These are phyloP conservation scores for Aureobasidium sp. DNA, from an alignment of 2,329 filamentous ascomycete species.

Conservation along the genomic window DNA sequence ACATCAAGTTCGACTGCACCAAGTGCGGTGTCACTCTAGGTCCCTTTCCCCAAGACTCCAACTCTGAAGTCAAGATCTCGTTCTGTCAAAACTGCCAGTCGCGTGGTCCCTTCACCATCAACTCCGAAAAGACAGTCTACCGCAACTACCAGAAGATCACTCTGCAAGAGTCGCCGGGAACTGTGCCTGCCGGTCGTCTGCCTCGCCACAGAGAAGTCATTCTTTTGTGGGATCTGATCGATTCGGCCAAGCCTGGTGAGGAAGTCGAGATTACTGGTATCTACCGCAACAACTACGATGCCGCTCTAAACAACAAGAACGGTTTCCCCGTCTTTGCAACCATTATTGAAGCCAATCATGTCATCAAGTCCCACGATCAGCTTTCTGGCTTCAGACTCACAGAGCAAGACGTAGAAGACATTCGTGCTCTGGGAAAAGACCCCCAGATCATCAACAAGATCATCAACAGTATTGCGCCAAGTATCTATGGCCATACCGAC, in stretches of 20 bases:
- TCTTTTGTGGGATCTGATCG: slow-evolving; percentile 92
- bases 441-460: slow-evolving; percentile 90
- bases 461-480: slow-evolving; percentile 85
- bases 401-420: slow-evolving; percentile 87
- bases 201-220: slow-evolving; percentile 92
- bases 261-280: slow-evolving; percentile 96
- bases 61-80: slow-evolving; percentile 89
- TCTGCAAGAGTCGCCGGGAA: slow-evolving; percentile 92
- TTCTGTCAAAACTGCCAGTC: slow-evolving; percentile 97
- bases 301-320: slow-evolving; percentile 95
- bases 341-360: slow-evolving; percentile 92
- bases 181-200: slow-evolving; percentile 88
- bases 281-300: slow-evolving; percentile 97
- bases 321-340: slow-evolving; percentile 98
- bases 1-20: slow-evolving; percentile 93
- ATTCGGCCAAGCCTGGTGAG: slow-evolving; percentile 92
- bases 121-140: slow-evolving; percentile 96
- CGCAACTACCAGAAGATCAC: slow-evolving; percentile 98
- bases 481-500: slow-evolving; percentile 92
- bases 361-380: slow-evolving; percentile 95
- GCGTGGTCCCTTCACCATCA: slow-evolving; percentile 86
- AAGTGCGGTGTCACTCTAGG: slow-evolving; percentile 90
- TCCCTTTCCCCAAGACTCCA: slow-evolving; percentile 95
- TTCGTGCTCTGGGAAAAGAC: slow-evolving; percentile 79
- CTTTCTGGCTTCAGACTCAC: slow-evolving; percentile 92